Evolutionary conservation across 768 basidiomycete species (phyloP), one percentile per base, ranked within the genome.

Genomic region (Lenzites betulinus): DNA sequence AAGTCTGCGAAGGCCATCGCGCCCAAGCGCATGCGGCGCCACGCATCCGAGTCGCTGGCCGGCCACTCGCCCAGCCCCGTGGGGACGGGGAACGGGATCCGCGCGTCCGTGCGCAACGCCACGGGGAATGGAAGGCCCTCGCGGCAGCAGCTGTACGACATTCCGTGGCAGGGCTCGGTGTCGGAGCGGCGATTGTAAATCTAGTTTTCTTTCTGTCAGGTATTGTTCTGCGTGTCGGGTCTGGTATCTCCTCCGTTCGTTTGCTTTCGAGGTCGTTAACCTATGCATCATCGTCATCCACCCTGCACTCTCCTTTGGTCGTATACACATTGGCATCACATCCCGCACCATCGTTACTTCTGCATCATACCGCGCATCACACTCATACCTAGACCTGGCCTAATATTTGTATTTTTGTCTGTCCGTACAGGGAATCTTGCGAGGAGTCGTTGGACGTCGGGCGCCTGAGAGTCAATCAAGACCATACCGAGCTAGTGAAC

Each of bases 41-140:
- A 89, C 2, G 87, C 89, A 1, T 91, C 89, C 16, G 90, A 92
- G 66, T 81, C 86, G 18, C 78, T 80, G 25, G 77, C 78, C 25
- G 72, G 76, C 33, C 52, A 56, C 57, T 67, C 58, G 42, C 67
- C 38, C 26, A 23, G 55, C 66, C 58, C 52, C 57, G 62, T 47
- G 70, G 69, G 57, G 58, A 30, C 28, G 46, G 0, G 60, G 58
- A n/a, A 56, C 46, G 43, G 53, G 51, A 3, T 64, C 11, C 62
- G 59, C 22, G 26, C 66, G 23, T 55, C 71, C 43, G 44, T 74
- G 28, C 72, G 75, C 46, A 57, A 72, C 54, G 72, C 73, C 36
- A 71, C 72, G 36, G 76, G 76, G 57, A 73, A 71, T 44, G 70
- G 74, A 30, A 70, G 76, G 43, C 73, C 79, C 8, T 75, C 78